phyloP scores from a whole-genome alignment of 73 alveolate genomes.

The Paramecium caudatum region DNA sequence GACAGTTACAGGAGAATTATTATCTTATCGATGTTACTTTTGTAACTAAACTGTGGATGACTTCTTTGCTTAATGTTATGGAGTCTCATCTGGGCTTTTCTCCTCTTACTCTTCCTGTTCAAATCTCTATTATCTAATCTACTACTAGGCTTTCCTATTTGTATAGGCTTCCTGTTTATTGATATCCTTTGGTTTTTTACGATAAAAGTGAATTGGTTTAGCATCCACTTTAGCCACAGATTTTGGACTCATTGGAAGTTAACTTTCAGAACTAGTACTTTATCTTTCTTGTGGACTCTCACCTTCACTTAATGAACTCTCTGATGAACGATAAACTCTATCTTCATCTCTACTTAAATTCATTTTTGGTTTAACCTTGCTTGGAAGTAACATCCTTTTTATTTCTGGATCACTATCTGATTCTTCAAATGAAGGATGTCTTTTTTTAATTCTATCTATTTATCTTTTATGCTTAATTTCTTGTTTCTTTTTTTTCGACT shows the following conservation, averaged over 20 bases:
- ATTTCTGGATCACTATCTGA: slow-evolving; percentile 72
- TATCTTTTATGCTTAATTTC: slow-evolving; percentile 58
- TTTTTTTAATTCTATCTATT: slow-evolving; percentile 56
- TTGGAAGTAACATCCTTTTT: slow-evolving; percentile 37
- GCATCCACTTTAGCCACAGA: slow-evolving; percentile 32
- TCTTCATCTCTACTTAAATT: slow-evolving; percentile 68
- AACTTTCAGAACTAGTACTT: slow-evolving; percentile 61
- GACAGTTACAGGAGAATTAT: background rate
- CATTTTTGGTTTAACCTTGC: slow-evolving; percentile 70
- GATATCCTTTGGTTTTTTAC: background rate
- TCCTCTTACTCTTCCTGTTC: background rate
- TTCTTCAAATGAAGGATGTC: slow-evolving; percentile 47
- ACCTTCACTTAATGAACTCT: slow-evolving; percentile 61
- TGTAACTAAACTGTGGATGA: background rate
- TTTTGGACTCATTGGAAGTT: background rate
- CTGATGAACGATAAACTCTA: slow-evolving; percentile 59
- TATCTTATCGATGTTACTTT: background rate
- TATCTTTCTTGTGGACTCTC: slow-evolving; percentile 40
- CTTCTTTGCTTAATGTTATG: background rate
- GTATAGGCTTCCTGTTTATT: background rate
- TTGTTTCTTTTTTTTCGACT: slow-evolving; percentile 26
- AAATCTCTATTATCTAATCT: background rate
- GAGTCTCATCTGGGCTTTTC: background rate
- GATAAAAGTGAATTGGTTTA: background rate
- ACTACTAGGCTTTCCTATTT: background rate